phyloP scores from a whole-genome alignment of 2,329 filamentous ascomycete species.

The Lizonia empirigonia region DNA sequence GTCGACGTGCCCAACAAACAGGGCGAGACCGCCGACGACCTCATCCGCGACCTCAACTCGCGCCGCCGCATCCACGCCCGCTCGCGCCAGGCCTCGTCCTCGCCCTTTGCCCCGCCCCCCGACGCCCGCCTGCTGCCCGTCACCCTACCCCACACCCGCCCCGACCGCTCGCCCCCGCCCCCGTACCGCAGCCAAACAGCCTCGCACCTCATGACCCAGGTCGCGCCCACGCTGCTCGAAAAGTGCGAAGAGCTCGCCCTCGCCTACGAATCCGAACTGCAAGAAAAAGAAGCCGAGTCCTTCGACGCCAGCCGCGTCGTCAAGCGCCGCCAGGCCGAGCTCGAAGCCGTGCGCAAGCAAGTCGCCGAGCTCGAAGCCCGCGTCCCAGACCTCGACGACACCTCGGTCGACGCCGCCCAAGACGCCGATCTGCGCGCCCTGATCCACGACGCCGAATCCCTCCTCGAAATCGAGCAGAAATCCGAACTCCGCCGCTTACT shows the following conservation, averaged over 20 bases:
- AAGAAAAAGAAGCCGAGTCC: constrained; percentile 67
- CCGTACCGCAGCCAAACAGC: constrained; percentile 55
- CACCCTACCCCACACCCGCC: constrained; percentile 29
- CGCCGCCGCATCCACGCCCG: constrained; percentile 63
- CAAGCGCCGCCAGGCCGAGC: constrained; percentile 69
- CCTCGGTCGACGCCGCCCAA: constrained; percentile 42
- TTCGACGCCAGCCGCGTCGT: constrained; percentile 55
- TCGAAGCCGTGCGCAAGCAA: constrained; percentile 65
- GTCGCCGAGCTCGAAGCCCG: constrained; percentile 58
- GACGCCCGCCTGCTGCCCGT: constrained; percentile 38
- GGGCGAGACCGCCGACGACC: constrained; percentile 81
- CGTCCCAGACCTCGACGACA: constrained; percentile 39
- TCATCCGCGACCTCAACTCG: constrained; percentile 76
- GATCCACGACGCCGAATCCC: constrained; percentile 48
- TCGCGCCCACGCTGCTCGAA: constrained; percentile 61
- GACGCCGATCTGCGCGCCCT: constrained; percentile 47
- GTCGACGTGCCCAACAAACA: constrained; percentile 82
- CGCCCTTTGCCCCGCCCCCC: constrained; percentile 54
- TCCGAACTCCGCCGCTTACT: constrained; percentile 44
- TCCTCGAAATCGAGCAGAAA: constrained; percentile 54
- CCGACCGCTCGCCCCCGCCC: constrained; percentile 29
- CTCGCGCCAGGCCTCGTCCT: constrained; percentile 76
- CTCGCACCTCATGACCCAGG: constrained; percentile 66
- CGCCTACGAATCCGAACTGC: constrained; percentile 74
- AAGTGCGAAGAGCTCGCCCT: constrained; percentile 52